phyloP scores from a whole-genome alignment of 1,284 basidiomycete genomes.

The Austroboletus novae-zelandiae region DNA sequence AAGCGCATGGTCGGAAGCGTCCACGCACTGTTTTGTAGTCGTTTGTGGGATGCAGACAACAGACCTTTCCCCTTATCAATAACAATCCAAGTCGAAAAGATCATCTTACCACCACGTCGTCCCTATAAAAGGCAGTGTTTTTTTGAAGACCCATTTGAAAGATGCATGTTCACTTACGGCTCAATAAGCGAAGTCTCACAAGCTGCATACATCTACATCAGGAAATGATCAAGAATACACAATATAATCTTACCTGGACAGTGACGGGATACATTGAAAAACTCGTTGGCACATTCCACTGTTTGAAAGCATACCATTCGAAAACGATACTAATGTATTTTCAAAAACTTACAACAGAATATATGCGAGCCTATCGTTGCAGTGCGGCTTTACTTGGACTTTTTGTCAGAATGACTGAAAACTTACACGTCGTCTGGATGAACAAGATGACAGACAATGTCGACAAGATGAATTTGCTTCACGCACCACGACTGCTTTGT shows the following conservation, averaged over 20 bases:
- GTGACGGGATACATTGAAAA: conserved; percentile 71
- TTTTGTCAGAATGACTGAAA: not conserved
- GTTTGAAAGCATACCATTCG: conserved; percentile 7
- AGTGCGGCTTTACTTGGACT: conserved; percentile 17
- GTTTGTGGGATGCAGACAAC: conserved; percentile 76
- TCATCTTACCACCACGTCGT: conserved; percentile 72
- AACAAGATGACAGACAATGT: conserved; percentile 1
- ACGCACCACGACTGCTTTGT: conserved; percentile 80
- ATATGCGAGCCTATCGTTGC: conserved; percentile 65
- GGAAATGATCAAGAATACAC: conserved; percentile 1
- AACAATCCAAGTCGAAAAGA: not conserved
- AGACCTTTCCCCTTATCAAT: conserved; percentile 49
- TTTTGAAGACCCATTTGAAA: conserved; percentile 1
- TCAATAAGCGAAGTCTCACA: conserved; percentile 78
- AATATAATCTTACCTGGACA: conserved; percentile 58
- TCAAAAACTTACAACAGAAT: conserved; percentile 61
- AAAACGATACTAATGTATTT: not conserved
- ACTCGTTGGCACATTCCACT: conserved; percentile 83
- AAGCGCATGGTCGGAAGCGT: conserved; percentile 17
- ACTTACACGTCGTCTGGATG: conserved; percentile 48
- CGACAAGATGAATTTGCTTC: conserved; percentile 27
- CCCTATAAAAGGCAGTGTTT: conserved; percentile 41
- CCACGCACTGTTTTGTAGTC: conserved; percentile 79
- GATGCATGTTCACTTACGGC: conserved; percentile 47
- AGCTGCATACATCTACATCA: conserved; percentile 39